Evolutionary conservation across 106 monocot species (phyloP).

Genomic region (Phalaenopsis equestris): DNA sequence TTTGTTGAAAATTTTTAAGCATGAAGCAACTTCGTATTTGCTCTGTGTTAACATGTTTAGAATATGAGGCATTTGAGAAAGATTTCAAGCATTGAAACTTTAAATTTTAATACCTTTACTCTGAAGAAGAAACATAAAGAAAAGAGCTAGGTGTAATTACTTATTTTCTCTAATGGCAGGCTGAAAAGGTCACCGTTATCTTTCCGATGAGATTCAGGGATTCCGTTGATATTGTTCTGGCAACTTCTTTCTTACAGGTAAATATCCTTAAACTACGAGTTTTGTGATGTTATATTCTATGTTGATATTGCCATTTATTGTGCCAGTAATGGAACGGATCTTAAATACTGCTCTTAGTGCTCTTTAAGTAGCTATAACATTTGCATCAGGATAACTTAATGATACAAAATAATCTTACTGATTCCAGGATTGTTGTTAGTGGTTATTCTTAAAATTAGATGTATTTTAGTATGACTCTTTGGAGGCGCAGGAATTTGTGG

Average conservation of each 20-base stretch:
- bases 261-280: background rate
- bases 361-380: background rate
- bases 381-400: background rate
- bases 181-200: slow-evolving; percentile 71
- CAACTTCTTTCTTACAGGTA: slow-evolving; percentile 97
- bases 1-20: background rate
- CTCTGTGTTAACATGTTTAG: background rate
- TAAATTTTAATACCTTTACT: background rate
- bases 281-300: background rate
- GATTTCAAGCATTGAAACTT: background rate
- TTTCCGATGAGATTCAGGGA: slow-evolving; percentile 97
- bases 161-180: slow-evolving; percentile 33
- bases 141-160: background rate
- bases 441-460: background rate
- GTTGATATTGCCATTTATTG: background rate
- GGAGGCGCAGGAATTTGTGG: slow-evolving; percentile 74
- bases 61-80: background rate
- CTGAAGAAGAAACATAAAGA: background rate
- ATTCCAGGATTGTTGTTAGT: background rate
- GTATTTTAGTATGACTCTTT: background rate
- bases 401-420: background rate
- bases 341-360: background rate
- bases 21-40: background rate
- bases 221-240: slow-evolving; percentile 70
- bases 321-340: background rate